Conservation (phyloP, 768 basidiomycete species). For the Steccherinum ochraceum region DNA sequence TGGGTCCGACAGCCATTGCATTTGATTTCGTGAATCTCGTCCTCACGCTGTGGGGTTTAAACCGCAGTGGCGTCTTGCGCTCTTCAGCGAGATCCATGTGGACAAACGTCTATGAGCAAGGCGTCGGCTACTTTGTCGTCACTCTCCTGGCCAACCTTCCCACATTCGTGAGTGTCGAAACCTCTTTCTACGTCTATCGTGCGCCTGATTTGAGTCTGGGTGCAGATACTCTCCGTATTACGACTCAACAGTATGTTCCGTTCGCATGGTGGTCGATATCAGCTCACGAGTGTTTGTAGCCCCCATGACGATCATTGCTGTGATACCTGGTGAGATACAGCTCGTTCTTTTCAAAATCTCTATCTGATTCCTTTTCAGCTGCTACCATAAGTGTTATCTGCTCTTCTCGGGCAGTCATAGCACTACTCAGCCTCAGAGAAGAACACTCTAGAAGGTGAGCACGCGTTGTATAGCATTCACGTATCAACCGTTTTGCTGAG, state of each 20-base stretch:
- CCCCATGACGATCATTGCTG: background rate
- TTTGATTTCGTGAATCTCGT: constrained; percentile 2
- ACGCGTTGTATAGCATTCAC: too few species aligned
- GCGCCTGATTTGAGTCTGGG: too few species aligned
- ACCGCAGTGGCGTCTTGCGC: background rate
- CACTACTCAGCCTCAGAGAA: background rate
- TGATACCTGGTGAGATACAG: background rate
- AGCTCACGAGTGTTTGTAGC: background rate
- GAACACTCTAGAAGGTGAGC: background rate
- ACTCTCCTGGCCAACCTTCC: constrained; percentile 6
- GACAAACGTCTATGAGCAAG: background rate
- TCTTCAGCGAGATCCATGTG: background rate
- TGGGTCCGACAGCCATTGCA: background rate
- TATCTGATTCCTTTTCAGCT: background rate
- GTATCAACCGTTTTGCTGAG: too few species aligned
- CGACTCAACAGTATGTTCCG: background rate
- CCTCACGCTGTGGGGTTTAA: constrained; percentile 2
- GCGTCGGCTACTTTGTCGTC: constrained; percentile 2
- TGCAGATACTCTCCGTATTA: too few species aligned
- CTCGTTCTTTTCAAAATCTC: background rate
- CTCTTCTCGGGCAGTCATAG: background rate
- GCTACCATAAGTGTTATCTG: background rate
- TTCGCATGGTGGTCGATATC: background rate
- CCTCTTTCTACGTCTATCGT: too few species aligned
- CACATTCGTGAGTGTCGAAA: constrained; percentile 4